Evolutionary conservation across 228 moss, liverwort and hornwort genomes (phyloP).

Genomic region (Sphagnum magellanicum): DNA sequence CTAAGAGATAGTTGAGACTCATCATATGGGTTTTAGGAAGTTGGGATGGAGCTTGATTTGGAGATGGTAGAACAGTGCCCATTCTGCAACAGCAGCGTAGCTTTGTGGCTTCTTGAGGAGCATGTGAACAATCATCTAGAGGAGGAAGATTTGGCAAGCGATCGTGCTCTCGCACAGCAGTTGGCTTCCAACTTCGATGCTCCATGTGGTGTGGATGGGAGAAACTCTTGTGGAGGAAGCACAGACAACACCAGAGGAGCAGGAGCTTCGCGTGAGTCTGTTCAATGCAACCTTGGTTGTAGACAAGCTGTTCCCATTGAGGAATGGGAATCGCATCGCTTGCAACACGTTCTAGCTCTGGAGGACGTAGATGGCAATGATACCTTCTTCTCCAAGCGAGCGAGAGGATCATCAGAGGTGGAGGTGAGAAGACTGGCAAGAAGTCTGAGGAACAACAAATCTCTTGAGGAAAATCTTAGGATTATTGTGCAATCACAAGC

Average conservation of each 20-base stretch:
- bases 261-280: slow-evolving; percentile 2
- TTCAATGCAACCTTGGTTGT: slow-evolving; percentile 40
- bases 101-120: slow-evolving; percentile 23
- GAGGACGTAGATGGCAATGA: slow-evolving; percentile 19
- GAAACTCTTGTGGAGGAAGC: slow-evolving; percentile 6
- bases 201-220: slow-evolving; percentile 1
- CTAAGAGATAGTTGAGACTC: too few relatives aligned
- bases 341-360: slow-evolving; percentile 37
- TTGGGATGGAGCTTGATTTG: too few relatives aligned
- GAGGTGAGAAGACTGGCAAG: slow-evolving; percentile 17
- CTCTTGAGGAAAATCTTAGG: slow-evolving; percentile 33
- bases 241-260: not conserved
- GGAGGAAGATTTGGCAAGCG: slow-evolving; percentile 32
- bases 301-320: slow-evolving; percentile 32
- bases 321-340: slow-evolving; percentile 55
- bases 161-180: slow-evolving; percentile 33
- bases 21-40: too few relatives aligned
- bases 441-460: slow-evolving; percentile 13
- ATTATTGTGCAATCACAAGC: slow-evolving; percentile 40
- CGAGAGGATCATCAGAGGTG: slow-evolving; percentile 26
- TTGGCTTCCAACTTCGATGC: slow-evolving; percentile 17
- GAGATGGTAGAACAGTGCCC: slow-evolving; percentile 39
- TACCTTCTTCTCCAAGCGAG: slow-evolving; percentile 5
- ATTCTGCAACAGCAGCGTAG: slow-evolving; percentile 23
- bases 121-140: slow-evolving; percentile 59